phyloP scores from a whole-genome alignment of 2,329 filamentous ascomycete genomes.

The Colletotrichum limetticola region DNA sequence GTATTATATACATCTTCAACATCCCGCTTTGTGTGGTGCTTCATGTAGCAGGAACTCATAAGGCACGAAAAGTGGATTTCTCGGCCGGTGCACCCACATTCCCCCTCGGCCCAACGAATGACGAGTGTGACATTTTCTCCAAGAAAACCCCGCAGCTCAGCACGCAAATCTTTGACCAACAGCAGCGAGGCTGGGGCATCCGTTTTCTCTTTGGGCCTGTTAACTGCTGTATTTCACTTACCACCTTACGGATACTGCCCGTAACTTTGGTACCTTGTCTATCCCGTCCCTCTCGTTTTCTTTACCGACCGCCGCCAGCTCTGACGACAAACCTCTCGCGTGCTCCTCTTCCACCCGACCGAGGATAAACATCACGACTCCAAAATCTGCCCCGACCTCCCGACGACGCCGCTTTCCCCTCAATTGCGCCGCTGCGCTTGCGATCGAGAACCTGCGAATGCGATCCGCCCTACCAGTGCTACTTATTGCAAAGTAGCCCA shows the following conservation, averaged over 20 bases:
- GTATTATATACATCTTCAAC: neutral
- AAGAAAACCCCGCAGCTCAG: slow-evolving; percentile 35
- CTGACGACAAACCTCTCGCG: slow-evolving; percentile 28
- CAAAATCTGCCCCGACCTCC: slow-evolving; percentile 5
- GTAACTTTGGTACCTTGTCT: slow-evolving; percentile 3
- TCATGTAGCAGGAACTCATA: neutral
- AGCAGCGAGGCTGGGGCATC: slow-evolving; percentile 27
- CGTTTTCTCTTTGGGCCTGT: slow-evolving; percentile 18
- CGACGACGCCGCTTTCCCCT: slow-evolving; percentile 5
- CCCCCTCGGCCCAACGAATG: slow-evolving; percentile 12
- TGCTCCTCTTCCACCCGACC: slow-evolving; percentile 35
- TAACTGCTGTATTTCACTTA: neutral
- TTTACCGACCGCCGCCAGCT: slow-evolving; percentile 10
- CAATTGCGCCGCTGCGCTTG: slow-evolving; percentile 18
- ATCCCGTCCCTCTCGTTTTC: neutral
- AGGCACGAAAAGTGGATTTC: slow-evolving; percentile 6
- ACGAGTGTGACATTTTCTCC: slow-evolving; percentile 27
- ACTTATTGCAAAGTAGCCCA: slow-evolving; percentile 12
- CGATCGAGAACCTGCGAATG: slow-evolving; percentile 1
- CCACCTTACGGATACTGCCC: neutral
- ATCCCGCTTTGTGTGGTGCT: neutral
- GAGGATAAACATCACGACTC: slow-evolving; percentile 35
- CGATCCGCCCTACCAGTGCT: slow-evolving; percentile 3
- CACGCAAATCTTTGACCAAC: slow-evolving; percentile 35
- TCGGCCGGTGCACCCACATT: slow-evolving; percentile 3